Evolutionary conservation across 2,329 filamentous ascomycete genomes (phyloP).

Genomic region (Colletotrichum aenigma): DNA sequence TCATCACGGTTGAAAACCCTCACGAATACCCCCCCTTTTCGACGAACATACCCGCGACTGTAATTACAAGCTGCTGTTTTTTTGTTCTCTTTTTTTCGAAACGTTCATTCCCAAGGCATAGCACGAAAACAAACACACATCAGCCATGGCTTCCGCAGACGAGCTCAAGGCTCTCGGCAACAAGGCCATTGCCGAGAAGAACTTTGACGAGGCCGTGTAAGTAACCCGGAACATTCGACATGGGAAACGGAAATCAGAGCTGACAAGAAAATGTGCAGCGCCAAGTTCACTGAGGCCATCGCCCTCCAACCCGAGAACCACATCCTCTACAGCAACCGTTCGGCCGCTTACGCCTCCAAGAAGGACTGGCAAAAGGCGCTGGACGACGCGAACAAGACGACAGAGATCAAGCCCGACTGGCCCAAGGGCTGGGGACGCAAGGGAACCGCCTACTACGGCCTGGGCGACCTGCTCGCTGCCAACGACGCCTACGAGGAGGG

Average conservation of each 20-base stretch:
- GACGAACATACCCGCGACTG: not conserved
- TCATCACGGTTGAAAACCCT: constrained; percentile 23
- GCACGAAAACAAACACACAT: not conserved
- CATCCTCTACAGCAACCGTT: constrained; percentile 97
- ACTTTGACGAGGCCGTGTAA: constrained; percentile 95
- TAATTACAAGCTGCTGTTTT: not conserved
- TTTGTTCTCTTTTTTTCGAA: not conserved
- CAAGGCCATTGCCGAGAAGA: constrained; percentile 97
- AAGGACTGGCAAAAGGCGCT: constrained; percentile 86
- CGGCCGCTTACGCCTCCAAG: constrained; percentile 85
- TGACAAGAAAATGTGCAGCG: constrained; percentile 53
- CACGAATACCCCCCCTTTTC: not conserved
- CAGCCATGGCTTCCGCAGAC: constrained; percentile 64
- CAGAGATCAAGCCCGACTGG: constrained; percentile 96
- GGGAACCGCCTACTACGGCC: constrained; percentile 86
- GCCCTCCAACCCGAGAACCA: constrained; percentile 87
- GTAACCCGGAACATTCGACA: constrained; percentile 38
- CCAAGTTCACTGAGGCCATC: constrained; percentile 95
- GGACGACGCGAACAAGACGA: constrained; percentile 90
- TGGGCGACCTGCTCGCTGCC: constrained; percentile 83
- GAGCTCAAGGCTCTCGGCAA: constrained; percentile 97
- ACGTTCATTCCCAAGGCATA: not conserved
- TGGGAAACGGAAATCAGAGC: constrained; percentile 14
- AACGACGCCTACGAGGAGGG: constrained; percentile 92
- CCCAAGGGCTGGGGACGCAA: constrained; percentile 95